Base-by-base conservation (phyloP, 2,329 filamentous ascomycete genomes). In the Xylariaceae sp. region DNA sequence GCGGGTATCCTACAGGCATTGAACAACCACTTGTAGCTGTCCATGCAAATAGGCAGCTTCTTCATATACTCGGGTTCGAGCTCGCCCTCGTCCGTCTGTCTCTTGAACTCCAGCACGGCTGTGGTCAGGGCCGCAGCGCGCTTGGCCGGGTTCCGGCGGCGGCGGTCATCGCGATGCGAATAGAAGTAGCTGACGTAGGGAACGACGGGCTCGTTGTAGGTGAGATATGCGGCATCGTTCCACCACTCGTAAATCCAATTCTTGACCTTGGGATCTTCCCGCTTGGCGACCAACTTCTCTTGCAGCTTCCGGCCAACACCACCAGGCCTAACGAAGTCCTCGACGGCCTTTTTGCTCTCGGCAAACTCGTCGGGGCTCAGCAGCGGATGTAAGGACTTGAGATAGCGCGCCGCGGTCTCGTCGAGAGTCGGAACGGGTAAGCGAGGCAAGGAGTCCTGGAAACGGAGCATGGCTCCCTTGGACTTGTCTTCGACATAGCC, bases 161-260 rank as follows among this genome's bases (percentile, higher is more conserved):
- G 75, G 49, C 86, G 80, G 63, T 98, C 93, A 62, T 98, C 92
- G 47, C 87, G 79, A 68, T 96, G 90, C 35, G 89, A 95, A 70
- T 98, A 98, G 68, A 98, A 98, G 75, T 98, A 98, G 63, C 87
- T 94, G 54, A 98, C 92, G 58, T 96, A 98, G 41, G 92, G 92
- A 13, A 96, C 85, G 29, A 98, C 86, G 9, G 92, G 92, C 59
- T 96, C 92, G 46, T 90, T 83, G 68, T 96, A 96, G 45, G 67
- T 74, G 45, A 98, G 77, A 64, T 98, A 98, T 38, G 92, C 92
- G 4, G 80, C 77, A 33, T 94, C 78, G 60, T 98, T 96, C 92
- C 92, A 98, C 92, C 92, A 98, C 50, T 98, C 90, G 49, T 83
- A 80, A 37, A 98, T 72, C 92, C 92, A 98, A 65, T 96, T 98